Conservation (phyloP, 2,329 filamentous ascomycete genomes). For the Harringtonia aguacate region DNA sequence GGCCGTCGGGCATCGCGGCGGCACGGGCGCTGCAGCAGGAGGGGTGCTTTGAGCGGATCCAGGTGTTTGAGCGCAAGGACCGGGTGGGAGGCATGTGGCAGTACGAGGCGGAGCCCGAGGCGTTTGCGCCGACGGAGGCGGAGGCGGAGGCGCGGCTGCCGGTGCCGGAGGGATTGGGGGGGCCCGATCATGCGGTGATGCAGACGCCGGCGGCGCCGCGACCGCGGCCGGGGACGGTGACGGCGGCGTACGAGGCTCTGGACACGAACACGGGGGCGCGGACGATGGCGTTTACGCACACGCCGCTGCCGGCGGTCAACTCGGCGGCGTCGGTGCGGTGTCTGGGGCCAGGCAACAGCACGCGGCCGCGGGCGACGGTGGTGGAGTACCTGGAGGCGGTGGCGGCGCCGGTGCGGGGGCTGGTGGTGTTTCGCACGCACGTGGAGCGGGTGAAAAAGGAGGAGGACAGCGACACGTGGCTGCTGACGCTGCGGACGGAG, state of each 20-base stretch:
- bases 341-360: slow-evolving; percentile 1
- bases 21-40: slow-evolving; percentile 3
- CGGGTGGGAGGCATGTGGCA: slow-evolving; percentile 2
- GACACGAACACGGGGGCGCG: slow-evolving; percentile 4
- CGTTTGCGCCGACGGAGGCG: background rate
- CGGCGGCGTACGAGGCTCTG: slow-evolving; percentile 1
- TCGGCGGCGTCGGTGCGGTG: background rate
- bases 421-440: background rate
- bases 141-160: slow-evolving; percentile 1
- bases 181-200: background rate
- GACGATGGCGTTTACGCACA: slow-evolving; percentile 8
- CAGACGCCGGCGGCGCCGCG: background rate
- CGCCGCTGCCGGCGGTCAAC: slow-evolving; percentile 1
- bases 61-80: slow-evolving; percentile 4
- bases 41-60: slow-evolving; percentile 1
- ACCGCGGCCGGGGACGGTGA: background rate
- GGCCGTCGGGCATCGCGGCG: slow-evolving; percentile 5
- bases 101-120: slow-evolving; percentile 1
- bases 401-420: background rate
- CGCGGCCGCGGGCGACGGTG: slow-evolving; percentile 2
- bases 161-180: background rate
- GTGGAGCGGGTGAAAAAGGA: slow-evolving; percentile 37
- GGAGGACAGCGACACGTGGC: slow-evolving; percentile 30
- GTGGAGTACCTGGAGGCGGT: slow-evolving; percentile 1
- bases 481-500: slow-evolving; percentile 21